phyloP scores from a whole-genome alignment of 805 yeast species.

The Candida yuanshanica region DNA sequence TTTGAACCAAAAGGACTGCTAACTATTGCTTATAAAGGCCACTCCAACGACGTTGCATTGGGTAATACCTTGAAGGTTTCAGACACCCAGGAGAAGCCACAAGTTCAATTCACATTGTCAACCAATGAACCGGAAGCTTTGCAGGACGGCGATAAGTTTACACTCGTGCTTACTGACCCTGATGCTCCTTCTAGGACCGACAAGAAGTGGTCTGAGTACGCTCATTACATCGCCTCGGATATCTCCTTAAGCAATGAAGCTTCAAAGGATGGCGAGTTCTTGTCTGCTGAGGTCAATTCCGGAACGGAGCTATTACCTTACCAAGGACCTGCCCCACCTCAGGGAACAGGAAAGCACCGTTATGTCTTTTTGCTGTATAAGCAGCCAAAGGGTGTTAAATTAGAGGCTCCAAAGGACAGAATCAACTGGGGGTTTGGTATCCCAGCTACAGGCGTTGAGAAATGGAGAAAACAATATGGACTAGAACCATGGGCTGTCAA shows the following conservation, averaged over 20 bases:
- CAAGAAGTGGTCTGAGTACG: conserved; percentile 82
- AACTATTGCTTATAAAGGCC: conserved; percentile 56
- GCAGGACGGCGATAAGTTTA: conserved; percentile 46
- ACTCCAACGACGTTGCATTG: conserved; percentile 57
- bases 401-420: conserved; percentile 42
- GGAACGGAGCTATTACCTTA: conserved; percentile 50
- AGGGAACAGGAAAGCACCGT: conserved; percentile 79
- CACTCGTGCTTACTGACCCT: conserved; percentile 83
- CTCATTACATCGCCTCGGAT: conserved; percentile 65
- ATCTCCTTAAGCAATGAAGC: conserved; percentile 38
- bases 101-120: conserved; percentile 56
- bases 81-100: conserved; percentile 65
- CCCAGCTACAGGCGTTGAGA: conserved; percentile 72
- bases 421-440: conserved; percentile 83
- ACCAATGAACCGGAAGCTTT: conserved; percentile 14
- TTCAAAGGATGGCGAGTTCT: conserved; percentile 23
- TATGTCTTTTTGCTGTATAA: conserved; percentile 74
- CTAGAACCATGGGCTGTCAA: conserved; percentile 67
- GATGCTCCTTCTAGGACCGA: conserved; percentile 87
- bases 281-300: conserved; percentile 31
- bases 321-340: conserved; percentile 88
- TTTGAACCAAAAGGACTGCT: conserved; percentile 35
- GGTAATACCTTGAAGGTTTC: conserved; percentile 67
- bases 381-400: conserved; percentile 40
- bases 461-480: conserved; percentile 63